Percentiles rank a stretch among this genome's conserved stretches.
Evolutionary conservation across 108 stramenopile species (phyloP).

Genomic region (Aurantiochytrium sp.): DNA sequence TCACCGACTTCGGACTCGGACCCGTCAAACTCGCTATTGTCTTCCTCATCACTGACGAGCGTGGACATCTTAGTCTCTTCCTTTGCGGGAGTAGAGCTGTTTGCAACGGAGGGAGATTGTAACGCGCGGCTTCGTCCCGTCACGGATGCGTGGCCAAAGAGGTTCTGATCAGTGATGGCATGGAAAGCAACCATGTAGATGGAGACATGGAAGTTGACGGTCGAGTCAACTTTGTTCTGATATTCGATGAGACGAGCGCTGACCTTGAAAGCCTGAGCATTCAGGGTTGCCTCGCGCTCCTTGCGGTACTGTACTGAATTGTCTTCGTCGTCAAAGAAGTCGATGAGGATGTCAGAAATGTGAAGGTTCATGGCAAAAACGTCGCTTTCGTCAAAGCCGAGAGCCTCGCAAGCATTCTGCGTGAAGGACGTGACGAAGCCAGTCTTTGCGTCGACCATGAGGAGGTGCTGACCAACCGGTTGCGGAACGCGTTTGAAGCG

Average conservation of each 20-base stretch:
- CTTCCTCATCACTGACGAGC: background rate
- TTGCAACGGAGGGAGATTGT: background rate
- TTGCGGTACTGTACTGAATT: background rate
- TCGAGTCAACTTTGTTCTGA: background rate
- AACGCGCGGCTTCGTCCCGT: background rate
- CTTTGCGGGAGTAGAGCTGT: background rate
- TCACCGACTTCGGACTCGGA: background rate
- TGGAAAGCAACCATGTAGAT: background rate
- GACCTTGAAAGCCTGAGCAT: background rate
- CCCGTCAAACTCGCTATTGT: background rate
- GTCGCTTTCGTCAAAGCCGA: constrained; percentile 2
- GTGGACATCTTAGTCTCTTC: background rate
- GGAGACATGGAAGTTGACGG: background rate
- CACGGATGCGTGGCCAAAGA: background rate
- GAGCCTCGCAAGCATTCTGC: background rate
- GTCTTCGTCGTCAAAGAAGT: background rate
- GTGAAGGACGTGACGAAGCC: background rate
- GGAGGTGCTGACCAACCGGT: background rate
- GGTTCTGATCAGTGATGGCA: background rate
- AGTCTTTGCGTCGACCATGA: constrained; percentile 7
- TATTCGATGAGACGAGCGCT: background rate
- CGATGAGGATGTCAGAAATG: background rate
- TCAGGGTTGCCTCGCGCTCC: background rate
- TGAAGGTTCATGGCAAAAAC: background rate
- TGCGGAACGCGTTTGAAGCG: background rate